Base-by-base conservation (phyloP, 140 eudicot species). In the Erigeron philadelphicus region DNA sequence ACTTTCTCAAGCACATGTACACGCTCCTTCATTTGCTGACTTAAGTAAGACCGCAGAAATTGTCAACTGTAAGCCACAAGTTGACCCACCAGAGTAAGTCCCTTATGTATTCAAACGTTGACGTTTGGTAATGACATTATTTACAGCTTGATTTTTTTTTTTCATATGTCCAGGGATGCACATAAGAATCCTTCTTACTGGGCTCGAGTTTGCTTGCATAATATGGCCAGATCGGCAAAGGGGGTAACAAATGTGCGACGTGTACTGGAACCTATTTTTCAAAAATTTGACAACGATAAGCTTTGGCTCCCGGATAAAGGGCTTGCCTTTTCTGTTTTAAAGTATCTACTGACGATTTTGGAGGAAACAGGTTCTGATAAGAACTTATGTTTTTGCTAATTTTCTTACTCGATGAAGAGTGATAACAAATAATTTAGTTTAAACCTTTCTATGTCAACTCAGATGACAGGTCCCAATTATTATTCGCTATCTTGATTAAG, bases 221-320 rank as follows among this genome's bases (percentile, higher is more conserved):
- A 89, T 72, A 80, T 89, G 80, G 88, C 88, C 55, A 72, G 18
- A 72, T 73, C 85, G 62, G 90, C 88, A 44, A 89, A 82, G 61
- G 96, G 83, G 83, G 86, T 79, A 70, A 86, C 95, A 52, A 84
- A 81, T 63, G 76, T 89, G 15, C 80, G 96, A 38, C 94, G 86
- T 58, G 95, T 89, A 46, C 80, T 89, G 43, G 95, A 89, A 78
- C 96, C 96, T 35, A 80, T 89, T 68, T 84, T 89, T 64, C 82
- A 84, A 31, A 79, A 64, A 59, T 86, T 89, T 67, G 94, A 89
- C 84, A 63, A 82, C 7, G 84, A 86, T 68, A 73, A 82, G 71
- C 86, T 75, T 67, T 89, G 96, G 96, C 64, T 82, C 47, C 81
- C 81, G 31, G 87, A 86, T 56, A 86, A 82, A 31, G 90, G 95